These are phyloP conservation scores for Ramularia endophylla DNA, from an alignment of 2,329 filamentous ascomycete species.

Conservation along the genomic window DNA sequence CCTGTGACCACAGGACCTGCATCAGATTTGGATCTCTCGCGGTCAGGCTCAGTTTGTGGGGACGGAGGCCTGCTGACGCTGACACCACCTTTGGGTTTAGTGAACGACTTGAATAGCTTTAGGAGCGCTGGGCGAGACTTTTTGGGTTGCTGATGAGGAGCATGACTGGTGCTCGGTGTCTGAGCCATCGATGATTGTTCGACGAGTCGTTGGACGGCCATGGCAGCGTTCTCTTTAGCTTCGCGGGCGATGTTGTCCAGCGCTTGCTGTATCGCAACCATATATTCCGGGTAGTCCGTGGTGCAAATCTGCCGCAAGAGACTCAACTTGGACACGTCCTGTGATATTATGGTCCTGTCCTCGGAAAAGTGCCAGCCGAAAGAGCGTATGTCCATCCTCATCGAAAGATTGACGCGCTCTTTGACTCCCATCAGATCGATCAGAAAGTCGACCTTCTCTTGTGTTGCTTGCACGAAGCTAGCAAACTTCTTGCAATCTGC, in stretches of 20 bases:
- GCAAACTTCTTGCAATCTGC: slow-evolving; percentile 37
- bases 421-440: slow-evolving; percentile 39
- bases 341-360: slow-evolving; percentile 25
- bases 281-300: slow-evolving; percentile 40
- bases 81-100: slow-evolving; percentile 10
- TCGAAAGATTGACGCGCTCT: slow-evolving; percentile 39
- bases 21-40: slow-evolving; percentile 26
- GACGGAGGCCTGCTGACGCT: slow-evolving; percentile 10
- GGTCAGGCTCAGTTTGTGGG: slow-evolving; percentile 15
- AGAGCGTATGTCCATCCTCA: slow-evolving; percentile 40
- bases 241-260: slow-evolving; percentile 38
- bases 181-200: slow-evolving; percentile 3
- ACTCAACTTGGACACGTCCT: slow-evolving; percentile 39
- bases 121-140: slow-evolving; percentile 25
- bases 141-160: slow-evolving; percentile 5
- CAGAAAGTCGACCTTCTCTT: slow-evolving; percentile 40
- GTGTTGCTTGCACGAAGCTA: slow-evolving; percentile 36
- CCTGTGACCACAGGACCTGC: slow-evolving; percentile 14
- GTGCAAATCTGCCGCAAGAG: slow-evolving; percentile 40
- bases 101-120: slow-evolving; percentile 24
- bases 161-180: slow-evolving; percentile 1
- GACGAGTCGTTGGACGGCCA: slow-evolving; percentile 6
- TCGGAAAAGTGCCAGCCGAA: slow-evolving; percentile 43
- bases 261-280: slow-evolving; percentile 37
- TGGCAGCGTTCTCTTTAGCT: slow-evolving; percentile 17